Conservation (phyloP, 2,329 filamentous ascomycete species). For the Arthroderma sp. region DNA sequence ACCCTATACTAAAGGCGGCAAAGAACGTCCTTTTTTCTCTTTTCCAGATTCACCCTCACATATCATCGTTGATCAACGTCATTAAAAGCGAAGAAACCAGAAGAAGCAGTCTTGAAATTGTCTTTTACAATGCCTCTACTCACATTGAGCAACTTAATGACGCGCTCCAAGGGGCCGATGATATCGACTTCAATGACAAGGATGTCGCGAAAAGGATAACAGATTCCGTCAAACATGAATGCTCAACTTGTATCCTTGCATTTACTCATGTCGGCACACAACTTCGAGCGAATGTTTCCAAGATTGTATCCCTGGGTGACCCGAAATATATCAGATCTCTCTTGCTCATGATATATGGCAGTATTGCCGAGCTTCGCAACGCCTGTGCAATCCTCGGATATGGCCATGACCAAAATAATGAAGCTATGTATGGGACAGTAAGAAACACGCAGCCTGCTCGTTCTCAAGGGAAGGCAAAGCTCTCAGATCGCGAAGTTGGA, state of each 20-base stretch:
- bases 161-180: conserved; percentile 37
- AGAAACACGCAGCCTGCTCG: conserved; percentile 16
- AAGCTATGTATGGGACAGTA: conserved; percentile 20
- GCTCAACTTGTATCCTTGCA: conserved; percentile 36
- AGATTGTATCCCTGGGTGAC: conserved; percentile 43
- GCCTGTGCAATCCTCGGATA: conserved; percentile 39
- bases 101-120: conserved; percentile 40
- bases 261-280: conserved; percentile 38
- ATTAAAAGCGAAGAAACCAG: conserved; percentile 34
- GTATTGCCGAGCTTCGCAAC: conserved; percentile 46
- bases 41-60: conserved; percentile 37
- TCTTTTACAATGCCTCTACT: conserved; percentile 43
- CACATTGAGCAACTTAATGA: conserved; percentile 45
- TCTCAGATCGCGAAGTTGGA: conserved; percentile 17
- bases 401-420: no score
- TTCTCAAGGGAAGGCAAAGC: conserved; percentile 8
- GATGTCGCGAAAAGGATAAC: conserved; percentile 29
- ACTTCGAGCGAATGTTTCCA: conserved; percentile 34
- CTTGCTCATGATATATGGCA: conserved; percentile 46
- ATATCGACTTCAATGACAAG: conserved; percentile 37
- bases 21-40: conserved; percentile 44
- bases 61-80: conserved; percentile 34
- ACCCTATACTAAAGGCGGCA: conserved; percentile 42
- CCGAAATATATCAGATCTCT: conserved; percentile 45
- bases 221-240: conserved; percentile 33